Percentiles rank a stretch among this genome's conserved stretches.
Conservation (phyloP, 768 basidiomycete species). For the Mycena metata region DNA sequence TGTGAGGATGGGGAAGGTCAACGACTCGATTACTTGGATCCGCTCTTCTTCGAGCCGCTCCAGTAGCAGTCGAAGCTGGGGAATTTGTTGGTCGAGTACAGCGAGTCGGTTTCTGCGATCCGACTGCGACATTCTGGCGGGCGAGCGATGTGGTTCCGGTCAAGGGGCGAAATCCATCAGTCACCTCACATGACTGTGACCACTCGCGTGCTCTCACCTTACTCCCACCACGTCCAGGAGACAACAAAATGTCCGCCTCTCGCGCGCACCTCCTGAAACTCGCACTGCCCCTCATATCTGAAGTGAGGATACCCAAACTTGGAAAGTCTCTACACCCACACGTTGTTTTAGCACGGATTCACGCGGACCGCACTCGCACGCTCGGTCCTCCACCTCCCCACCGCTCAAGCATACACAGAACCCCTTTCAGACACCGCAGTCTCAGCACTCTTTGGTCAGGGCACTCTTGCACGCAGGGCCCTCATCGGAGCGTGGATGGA, state of each 20-base stretch:
- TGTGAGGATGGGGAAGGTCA: too few relatives aligned
- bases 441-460: constrained; percentile 79
- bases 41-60: too few relatives aligned
- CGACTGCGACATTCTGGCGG: too few relatives aligned
- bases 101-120: too few relatives aligned
- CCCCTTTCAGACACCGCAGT: constrained; percentile 81
- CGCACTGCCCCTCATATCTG: constrained; percentile 70
- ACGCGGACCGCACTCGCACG: constrained; percentile 77
- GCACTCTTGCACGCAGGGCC: constrained; percentile 72
- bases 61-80: too few relatives aligned
- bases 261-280: constrained; percentile 66
- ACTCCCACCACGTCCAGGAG: neutral
- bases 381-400: constrained; percentile 70
- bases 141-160: too few relatives aligned
- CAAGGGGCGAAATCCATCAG: neutral
- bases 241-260: constrained; percentile 22
- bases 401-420: constrained; percentile 55
- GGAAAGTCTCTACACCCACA: neutral
- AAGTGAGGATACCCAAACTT: constrained; percentile 29
- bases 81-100: too few relatives aligned
- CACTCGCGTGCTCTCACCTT: too few relatives aligned
- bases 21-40: too few relatives aligned
- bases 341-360: constrained; percentile 70
- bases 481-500: constrained; percentile 83
- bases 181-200: neutral